phyloP scores from a whole-genome alignment of 2,329 filamentous ascomycete genomes.

The Escovopsis weberi region DNA sequence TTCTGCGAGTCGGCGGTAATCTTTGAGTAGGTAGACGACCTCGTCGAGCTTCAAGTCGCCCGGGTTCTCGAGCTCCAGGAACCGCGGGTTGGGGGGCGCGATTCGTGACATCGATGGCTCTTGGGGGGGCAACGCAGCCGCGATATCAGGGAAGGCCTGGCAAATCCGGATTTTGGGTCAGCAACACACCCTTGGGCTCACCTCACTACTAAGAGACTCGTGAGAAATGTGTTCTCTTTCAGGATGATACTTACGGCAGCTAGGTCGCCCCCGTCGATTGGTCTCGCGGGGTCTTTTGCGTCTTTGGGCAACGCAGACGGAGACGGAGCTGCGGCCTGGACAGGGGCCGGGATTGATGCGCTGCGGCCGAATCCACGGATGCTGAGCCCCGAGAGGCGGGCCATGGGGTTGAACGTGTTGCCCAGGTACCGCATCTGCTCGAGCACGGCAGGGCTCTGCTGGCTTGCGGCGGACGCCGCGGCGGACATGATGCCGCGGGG shows the following conservation, averaged over 20 bases:
- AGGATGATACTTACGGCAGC: constrained; percentile 32
- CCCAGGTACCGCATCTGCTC: constrained; percentile 73
- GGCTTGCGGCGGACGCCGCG: constrained; percentile 6
- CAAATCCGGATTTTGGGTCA: not conserved
- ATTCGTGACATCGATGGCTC: constrained; percentile 32
- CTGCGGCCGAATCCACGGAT: constrained; percentile 60
- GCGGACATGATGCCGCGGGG: constrained; percentile 7
- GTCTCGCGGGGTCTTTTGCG: constrained; percentile 22
- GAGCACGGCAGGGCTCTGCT: constrained; percentile 43
- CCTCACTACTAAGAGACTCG: too few species aligned
- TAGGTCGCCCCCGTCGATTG: constrained; percentile 39
- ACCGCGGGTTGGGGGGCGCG: constrained; percentile 54
- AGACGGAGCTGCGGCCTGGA: constrained; percentile 12
- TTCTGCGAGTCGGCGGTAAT: constrained; percentile 58
- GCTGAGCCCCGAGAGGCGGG: constrained; percentile 57
- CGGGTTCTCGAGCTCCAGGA: constrained; percentile 57
- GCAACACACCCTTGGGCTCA: not conserved
- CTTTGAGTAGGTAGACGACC: constrained; percentile 53
- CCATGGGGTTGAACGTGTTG: constrained; percentile 70
- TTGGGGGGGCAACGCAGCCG: constrained; percentile 39
- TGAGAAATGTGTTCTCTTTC: not conserved
- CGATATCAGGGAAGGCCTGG: constrained; percentile 48
- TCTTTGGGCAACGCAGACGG: not conserved
- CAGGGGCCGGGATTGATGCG: constrained; percentile 21
- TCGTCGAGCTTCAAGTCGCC: constrained; percentile 60